phyloP scores from a whole-genome alignment of 345 rosid species.

The Syzygium aqueum region DNA sequence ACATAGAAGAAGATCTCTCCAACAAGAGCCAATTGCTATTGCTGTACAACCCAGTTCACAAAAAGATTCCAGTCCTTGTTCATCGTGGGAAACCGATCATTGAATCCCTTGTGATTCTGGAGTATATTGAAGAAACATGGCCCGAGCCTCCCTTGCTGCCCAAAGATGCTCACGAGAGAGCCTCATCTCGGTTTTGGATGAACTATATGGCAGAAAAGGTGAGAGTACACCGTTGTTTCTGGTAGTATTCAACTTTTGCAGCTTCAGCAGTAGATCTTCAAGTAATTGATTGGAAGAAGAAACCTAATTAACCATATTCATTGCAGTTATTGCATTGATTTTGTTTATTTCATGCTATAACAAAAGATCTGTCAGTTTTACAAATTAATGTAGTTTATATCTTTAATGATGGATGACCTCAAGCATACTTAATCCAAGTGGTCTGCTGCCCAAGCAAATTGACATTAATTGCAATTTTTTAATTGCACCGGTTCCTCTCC shows the following conservation, averaged over 20 bases:
- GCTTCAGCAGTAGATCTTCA: not conserved
- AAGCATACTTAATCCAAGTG: not conserved
- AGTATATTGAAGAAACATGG: conserved; percentile 28
- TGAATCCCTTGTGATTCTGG: conserved; percentile 21
- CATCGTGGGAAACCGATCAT: conserved; percentile 20
- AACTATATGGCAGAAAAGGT: conserved; percentile 25
- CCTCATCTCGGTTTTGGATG: conserved; percentile 19
- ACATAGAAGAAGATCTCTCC: conserved; percentile 18
- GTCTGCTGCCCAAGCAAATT: not conserved
- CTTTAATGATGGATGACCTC: not conserved
- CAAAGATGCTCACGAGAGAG: conserved; percentile 11
- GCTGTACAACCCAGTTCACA: conserved; percentile 20
- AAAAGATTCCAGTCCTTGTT: conserved; percentile 27
- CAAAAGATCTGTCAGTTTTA: not conserved
- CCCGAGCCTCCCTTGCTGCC: conserved; percentile 17
- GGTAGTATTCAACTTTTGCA: not conserved
- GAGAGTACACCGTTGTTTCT: not conserved
- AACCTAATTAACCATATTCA: not conserved
- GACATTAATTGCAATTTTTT: not conserved
- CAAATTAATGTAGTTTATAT: not conserved
- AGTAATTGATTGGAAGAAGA: not conserved
- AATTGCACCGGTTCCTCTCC: not conserved
- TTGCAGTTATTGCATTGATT: not conserved
- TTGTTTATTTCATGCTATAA: not conserved
- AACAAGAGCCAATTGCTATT: conserved; percentile 19